Evolutionary conservation across 306 rosid genomes (phyloP).

Genomic region (Prunus kanzakura): DNA sequence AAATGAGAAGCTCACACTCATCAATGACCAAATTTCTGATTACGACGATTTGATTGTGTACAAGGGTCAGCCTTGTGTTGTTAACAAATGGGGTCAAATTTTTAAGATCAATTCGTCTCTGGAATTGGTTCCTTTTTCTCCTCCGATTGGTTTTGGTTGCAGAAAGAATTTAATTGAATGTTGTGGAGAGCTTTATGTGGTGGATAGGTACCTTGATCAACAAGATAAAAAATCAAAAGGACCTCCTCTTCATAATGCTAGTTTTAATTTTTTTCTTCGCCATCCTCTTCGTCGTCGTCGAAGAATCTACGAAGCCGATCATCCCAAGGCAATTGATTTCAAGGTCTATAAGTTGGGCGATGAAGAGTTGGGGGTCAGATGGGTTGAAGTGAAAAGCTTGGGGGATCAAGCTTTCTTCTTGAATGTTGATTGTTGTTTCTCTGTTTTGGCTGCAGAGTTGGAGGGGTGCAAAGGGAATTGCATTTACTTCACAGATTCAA

Average conservation of each 20-base stretch:
- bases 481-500: conserved; percentile 33
- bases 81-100: conserved; percentile 60
- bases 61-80: conserved; percentile 54
- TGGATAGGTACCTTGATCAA: conserved; percentile 46
- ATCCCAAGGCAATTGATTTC: conserved; percentile 36
- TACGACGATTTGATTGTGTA: conserved; percentile 57
- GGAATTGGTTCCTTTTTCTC: conserved; percentile 46
- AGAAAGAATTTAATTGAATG: conserved; percentile 74
- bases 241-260: background rate
- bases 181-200: conserved; percentile 55
- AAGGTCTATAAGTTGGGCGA: conserved; percentile 41
- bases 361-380: conserved; percentile 37
- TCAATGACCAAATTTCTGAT: conserved; percentile 39
- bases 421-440: conserved; percentile 31
- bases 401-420: conserved; percentile 29
- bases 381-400: conserved; percentile 39
- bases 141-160: conserved; percentile 56
- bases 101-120: conserved; percentile 55
- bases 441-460: conserved; percentile 19
- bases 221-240: background rate
- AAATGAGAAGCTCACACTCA: conserved; percentile 31
- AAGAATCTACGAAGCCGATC: background rate
- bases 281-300: background rate
- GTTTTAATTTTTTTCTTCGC: background rate
- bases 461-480: conserved; percentile 33